A percentile compares a stretch with the other conserved stretches of the same genome.
phyloP scores from a whole-genome alignment of 129 eudicot genomes.

The Arctium lappa region DNA sequence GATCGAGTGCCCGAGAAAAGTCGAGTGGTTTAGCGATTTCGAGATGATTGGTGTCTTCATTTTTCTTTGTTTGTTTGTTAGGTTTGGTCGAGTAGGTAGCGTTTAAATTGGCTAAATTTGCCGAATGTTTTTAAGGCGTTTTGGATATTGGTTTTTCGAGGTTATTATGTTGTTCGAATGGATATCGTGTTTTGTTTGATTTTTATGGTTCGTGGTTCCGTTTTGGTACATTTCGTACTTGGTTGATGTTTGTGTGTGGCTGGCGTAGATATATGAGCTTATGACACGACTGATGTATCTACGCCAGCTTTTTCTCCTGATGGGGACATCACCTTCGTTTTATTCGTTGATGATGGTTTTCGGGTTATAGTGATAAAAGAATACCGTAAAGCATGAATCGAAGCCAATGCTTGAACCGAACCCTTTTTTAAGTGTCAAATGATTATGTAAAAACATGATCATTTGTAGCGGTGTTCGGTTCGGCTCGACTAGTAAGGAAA shows the following conservation, averaged over 20 bases:
- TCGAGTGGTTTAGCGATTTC: constrained; percentile 11
- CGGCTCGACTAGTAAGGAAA: no score
- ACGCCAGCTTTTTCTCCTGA: neutral
- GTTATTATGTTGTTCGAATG: neutral
- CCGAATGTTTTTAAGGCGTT: constrained; percentile 1
- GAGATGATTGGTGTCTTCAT: constrained; percentile 4
- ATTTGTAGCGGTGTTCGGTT: no score
- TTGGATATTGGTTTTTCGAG: neutral
- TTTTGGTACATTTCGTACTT: neutral
- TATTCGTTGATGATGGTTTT: no score
- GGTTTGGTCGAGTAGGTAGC: neutral
- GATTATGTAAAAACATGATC: no score
- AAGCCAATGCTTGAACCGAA: no score
- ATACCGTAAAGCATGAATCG: no score
- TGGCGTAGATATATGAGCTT: neutral
- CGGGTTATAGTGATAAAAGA: no score
- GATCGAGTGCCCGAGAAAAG: neutral
- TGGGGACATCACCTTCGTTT: neutral
- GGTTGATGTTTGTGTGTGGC: neutral
- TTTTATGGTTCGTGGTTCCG: neutral
- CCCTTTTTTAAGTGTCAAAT: no score
- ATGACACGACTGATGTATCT: neutral
- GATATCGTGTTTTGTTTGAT: neutral
- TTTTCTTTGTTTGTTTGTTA: neutral
- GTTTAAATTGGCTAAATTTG: neutral